Base-by-base conservation (phyloP, 495 filamentous ascomycete species). In the Filosporella fistucella region DNA sequence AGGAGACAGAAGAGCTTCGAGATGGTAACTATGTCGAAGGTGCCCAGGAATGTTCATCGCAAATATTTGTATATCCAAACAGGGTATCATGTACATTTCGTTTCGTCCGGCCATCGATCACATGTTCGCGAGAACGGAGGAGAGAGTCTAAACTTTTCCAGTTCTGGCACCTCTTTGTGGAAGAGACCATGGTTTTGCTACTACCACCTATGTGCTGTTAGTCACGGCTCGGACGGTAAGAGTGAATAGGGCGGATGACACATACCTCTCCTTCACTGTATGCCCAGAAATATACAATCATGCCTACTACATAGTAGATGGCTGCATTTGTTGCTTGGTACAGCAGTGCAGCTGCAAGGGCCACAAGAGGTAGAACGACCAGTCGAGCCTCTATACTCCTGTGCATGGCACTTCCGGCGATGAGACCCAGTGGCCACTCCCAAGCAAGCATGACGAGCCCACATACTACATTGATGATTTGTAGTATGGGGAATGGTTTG, bases 241-340 rank as follows among this genome's bases (percentile, higher is more conserved):
- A 18, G 11, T 1, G n/a, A n/a, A n/a, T n/a, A 10, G 17, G 42
- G 14, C 10, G 25, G 13, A 16, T 11, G 22, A 32, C n/a, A 51
- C 36, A 29, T 63, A 96, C 89, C 85, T 99, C 94, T 64, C 94
- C 94, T 69, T 97, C 93, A 53, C 81, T 89, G 57, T 91, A 97
- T 0, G 87, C 94, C 90, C 93, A 96, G 59, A 96, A 96, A 61
- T 96, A 99, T 4, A 89, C 85, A 3, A 62, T 80, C 62, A 94
- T 80, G 0, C 89, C 94, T 43, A 97, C 81, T 10, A 91, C 60
- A 67, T 97, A 95, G 63, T 97, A 99, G 30, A 97, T 68, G 3
- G 88, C 94, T 22, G 91, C 75, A 59, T 99, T 94, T 9, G 89
- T 91, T 9, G 81, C 87, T 63, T 99, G 94, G 63, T 99, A 99